Evolutionary conservation across 2,329 filamentous ascomycete species (phyloP).

Genomic region (Fusarium verrucosum): DNA sequence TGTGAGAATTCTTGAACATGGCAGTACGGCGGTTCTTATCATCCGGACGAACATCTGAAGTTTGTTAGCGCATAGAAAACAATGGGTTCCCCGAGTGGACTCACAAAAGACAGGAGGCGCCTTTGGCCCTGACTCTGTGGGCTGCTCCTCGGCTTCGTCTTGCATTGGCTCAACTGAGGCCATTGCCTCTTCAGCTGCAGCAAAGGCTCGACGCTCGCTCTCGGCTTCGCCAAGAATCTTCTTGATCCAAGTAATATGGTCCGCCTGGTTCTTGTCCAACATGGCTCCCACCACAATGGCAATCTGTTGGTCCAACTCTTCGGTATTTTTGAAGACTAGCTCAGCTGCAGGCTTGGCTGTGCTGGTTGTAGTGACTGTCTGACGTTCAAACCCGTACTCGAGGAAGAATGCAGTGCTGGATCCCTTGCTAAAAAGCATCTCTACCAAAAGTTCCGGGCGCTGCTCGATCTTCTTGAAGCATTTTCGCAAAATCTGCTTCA

Average conservation of each 20-base stretch:
- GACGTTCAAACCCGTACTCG: constrained; percentile 89
- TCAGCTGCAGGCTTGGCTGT: constrained; percentile 78
- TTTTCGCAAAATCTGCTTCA: constrained; percentile 82
- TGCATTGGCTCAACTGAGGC: constrained; percentile 50
- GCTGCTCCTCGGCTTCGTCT: constrained; percentile 47
- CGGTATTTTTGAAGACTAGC: constrained; percentile 79
- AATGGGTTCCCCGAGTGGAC: constrained; percentile 11
- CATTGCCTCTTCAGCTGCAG: constrained; percentile 72
- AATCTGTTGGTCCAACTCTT: constrained; percentile 76
- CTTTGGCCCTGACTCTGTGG: constrained; percentile 42
- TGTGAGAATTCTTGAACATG: constrained; percentile 88
- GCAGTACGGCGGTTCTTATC: constrained; percentile 73
- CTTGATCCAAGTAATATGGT: constrained; percentile 85
- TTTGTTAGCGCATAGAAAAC: constrained; percentile 43
- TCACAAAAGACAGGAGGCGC: constrained; percentile 49
- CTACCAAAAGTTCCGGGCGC: constrained; percentile 84
- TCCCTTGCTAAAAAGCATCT: constrained; percentile 95
- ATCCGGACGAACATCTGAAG: constrained; percentile 68
- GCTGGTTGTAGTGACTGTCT: constrained; percentile 71
- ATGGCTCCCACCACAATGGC: constrained; percentile 82
- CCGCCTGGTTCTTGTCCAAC: constrained; percentile 79
- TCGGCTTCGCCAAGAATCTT: constrained; percentile 73
- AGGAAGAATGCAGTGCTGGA: constrained; percentile 84
- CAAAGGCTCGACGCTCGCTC: constrained; percentile 80
- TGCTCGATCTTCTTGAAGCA: constrained; percentile 87